Percentiles rank a stretch among this genome's conserved stretches.
Evolutionary conservation across 306 rosid genomes (phyloP).

Genomic region (Ammopiptanthus mongolicus): DNA sequence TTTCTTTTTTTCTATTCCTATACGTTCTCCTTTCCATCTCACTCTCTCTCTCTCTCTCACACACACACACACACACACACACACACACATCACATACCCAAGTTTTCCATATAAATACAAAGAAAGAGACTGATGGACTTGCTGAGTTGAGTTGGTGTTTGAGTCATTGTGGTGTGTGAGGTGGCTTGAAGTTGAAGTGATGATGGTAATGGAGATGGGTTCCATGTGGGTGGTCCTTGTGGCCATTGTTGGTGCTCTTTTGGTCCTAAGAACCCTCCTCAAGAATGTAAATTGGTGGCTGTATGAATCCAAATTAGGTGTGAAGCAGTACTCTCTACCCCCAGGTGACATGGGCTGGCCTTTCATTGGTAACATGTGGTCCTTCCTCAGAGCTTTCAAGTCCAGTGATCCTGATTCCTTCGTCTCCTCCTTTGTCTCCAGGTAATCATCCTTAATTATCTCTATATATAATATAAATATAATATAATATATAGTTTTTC

Average conservation of each 20-base stretch:
- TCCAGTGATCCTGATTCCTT: slow-evolving; percentile 74
- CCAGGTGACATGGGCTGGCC: slow-evolving; percentile 95
- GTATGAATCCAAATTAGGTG: slow-evolving; percentile 56
- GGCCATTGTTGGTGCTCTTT: slow-evolving; percentile 4
- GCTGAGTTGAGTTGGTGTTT: neutral
- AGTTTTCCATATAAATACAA: slow-evolving; percentile 24
- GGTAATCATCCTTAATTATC: slow-evolving; percentile 26
- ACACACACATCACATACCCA: neutral
- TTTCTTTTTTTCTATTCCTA: neutral
- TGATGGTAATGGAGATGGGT: slow-evolving; percentile 15
- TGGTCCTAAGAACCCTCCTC: slow-evolving; percentile 30
- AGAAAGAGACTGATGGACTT: neutral
- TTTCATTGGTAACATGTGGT: slow-evolving; percentile 93
- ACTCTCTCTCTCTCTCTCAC: neutral
- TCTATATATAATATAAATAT: no score
- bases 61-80: neutral
- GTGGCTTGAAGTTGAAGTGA: neutral
- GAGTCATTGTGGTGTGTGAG: neutral
- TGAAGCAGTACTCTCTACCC: slow-evolving; percentile 52
- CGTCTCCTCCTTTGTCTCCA: slow-evolving; percentile 54
- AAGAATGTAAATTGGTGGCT: slow-evolving; percentile 59
- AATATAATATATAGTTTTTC: neutral
- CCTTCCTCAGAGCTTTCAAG: slow-evolving; percentile 88
- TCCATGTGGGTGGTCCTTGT: slow-evolving; percentile 15
- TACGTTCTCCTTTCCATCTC: neutral